Conservation (phyloP, 1,139 yeast species). For the Arxiozyma bovina region DNA sequence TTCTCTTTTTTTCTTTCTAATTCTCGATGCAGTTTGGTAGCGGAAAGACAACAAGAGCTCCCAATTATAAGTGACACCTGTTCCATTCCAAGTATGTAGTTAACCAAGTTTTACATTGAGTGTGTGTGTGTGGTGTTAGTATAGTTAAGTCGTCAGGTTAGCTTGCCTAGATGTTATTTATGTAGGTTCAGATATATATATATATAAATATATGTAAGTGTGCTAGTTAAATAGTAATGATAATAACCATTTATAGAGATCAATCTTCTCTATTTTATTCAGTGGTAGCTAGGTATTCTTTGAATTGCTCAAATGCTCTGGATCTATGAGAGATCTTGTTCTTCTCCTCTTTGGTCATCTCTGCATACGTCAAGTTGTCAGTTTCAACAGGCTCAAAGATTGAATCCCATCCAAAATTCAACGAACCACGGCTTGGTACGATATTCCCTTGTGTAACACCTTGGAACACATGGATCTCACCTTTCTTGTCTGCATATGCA, state of each 20-base stretch:
- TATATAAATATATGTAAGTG: background rate
- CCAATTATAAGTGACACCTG: too few relatives aligned
- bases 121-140: too few relatives aligned
- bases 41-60: too few relatives aligned
- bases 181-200: too few relatives aligned
- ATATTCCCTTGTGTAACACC: constrained; percentile 78
- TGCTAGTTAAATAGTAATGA: background rate
- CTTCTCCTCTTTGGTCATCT: constrained; percentile 68
- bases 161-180: too few relatives aligned
- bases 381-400: constrained; percentile 62
- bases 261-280: constrained; percentile 17
- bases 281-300: constrained; percentile 33
- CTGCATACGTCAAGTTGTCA: constrained; percentile 69
- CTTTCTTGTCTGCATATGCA: constrained; percentile 85
- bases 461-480: constrained; percentile 66
- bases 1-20: too few relatives aligned
- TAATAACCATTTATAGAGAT: background rate
- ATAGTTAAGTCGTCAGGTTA: too few relatives aligned
- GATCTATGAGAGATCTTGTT: constrained; percentile 81
- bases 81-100: too few relatives aligned
- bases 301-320: constrained; percentile 68
- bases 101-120: too few relatives aligned
- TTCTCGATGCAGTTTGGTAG: too few relatives aligned
- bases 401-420: constrained; percentile 92
- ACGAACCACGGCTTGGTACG: constrained; percentile 64